phyloP scores from a whole-genome alignment of 177 flowering plant genomes.

The Vitis hybrid region DNA sequence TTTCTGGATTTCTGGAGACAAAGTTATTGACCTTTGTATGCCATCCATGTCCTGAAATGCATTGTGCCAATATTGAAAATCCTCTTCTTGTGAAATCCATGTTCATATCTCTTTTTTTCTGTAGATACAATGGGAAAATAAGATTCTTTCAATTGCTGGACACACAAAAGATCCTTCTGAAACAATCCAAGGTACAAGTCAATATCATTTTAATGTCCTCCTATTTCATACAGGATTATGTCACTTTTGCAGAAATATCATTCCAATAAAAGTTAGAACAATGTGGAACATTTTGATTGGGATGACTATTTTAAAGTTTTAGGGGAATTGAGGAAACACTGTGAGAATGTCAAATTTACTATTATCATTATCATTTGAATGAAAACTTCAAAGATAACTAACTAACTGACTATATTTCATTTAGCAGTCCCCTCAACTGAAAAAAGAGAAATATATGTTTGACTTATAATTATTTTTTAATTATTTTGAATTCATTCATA shows the following conservation, averaged over 20 bases:
- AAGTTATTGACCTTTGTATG: background rate
- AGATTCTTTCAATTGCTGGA: constrained; percentile 89
- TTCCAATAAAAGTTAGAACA: background rate
- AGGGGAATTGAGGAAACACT: background rate
- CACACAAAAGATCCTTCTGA: constrained; percentile 96
- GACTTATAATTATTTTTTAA: too few relatives aligned
- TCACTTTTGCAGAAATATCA: background rate
- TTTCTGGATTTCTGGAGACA: background rate
- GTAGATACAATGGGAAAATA: constrained; percentile 88
- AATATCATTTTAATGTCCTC: background rate
- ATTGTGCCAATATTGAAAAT: background rate
- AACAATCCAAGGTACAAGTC: constrained; percentile 65
- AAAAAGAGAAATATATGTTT: too few relatives aligned
- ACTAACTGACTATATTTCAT: too few relatives aligned
- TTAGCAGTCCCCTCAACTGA: too few relatives aligned
- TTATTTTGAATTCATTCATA: too few relatives aligned
- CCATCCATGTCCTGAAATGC: constrained; percentile 5
- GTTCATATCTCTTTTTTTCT: constrained; percentile 9
- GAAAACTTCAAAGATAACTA: too few relatives aligned
- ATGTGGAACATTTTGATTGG: background rate
- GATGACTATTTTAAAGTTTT: background rate
- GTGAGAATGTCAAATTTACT: too few relatives aligned
- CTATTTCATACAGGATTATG: background rate
- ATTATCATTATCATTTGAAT: too few relatives aligned
- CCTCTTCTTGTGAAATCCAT: background rate